A percentile compares a stretch with the other conserved stretches of the same genome.
phyloP scores from a whole-genome alignment of 768 basidiomycete species.

The Amanita pseudoporphyria region DNA sequence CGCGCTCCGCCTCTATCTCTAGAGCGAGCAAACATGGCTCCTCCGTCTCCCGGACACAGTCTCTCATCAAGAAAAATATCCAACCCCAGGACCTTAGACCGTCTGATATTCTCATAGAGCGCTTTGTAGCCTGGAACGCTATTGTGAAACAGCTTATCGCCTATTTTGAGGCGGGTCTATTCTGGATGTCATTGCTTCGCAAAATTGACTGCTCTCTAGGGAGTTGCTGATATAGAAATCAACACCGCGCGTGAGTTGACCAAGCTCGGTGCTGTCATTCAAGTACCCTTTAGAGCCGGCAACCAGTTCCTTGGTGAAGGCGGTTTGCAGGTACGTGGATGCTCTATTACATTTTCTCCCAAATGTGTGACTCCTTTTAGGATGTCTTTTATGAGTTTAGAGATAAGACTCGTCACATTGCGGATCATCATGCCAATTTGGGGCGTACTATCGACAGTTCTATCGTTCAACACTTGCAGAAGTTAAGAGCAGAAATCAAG shows the following conservation, averaged over 20 bases:
- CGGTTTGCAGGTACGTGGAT: constrained; percentile 62
- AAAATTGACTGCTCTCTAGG: constrained; percentile 18
- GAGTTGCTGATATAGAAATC: constrained; percentile 80
- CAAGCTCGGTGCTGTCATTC: constrained; percentile 90
- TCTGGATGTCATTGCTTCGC: background rate
- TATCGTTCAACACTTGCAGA: constrained; percentile 96
- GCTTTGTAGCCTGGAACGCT: constrained; percentile 89
- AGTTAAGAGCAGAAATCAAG: constrained; percentile 91
- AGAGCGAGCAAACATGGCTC: constrained; percentile 56
- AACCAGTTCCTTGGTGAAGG: constrained; percentile 99
- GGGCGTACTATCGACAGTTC: constrained; percentile 94
- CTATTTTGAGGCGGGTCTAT: constrained; percentile 87
- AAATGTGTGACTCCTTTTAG: constrained; percentile 23
- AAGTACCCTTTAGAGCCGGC: constrained; percentile 91
- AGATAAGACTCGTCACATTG: constrained; percentile 87
- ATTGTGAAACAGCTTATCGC: constrained; percentile 94
- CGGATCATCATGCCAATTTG: constrained; percentile 94
- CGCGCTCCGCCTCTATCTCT: constrained; percentile 66
- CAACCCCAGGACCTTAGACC: constrained; percentile 85
- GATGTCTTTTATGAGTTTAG: constrained; percentile 90
- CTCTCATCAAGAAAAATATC: constrained; percentile 91
- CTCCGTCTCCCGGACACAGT: constrained; percentile 69
- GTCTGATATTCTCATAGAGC: constrained; percentile 93
- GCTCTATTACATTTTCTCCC: constrained; percentile 1
- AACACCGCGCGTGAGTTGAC: constrained; percentile 90